Conservation (phyloP, 2,329 filamentous ascomycete genomes). For the Lachnellula cervina region DNA sequence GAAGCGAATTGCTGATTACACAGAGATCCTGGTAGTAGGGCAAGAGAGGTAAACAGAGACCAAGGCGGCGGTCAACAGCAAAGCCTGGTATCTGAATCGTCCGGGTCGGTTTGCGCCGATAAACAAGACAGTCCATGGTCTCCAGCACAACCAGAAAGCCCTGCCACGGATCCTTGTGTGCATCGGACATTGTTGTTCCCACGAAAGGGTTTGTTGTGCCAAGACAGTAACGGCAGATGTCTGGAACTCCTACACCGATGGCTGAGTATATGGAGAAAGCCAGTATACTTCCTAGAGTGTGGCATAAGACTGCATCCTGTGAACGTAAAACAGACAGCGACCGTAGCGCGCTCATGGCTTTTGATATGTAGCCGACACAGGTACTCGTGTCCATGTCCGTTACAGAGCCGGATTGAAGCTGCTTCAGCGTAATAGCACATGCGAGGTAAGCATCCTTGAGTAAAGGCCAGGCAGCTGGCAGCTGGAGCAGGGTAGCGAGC, state of each 20-base stretch:
- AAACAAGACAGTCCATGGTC: conserved; percentile 27
- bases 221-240: conserved; percentile 26
- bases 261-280: conserved; percentile 25
- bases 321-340: conserved; percentile 18
- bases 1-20: conserved; percentile 23
- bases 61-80: conserved; percentile 23
- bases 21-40: conserved; percentile 29
- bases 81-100: conserved; percentile 10
- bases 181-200: conserved; percentile 9
- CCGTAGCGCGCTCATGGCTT: conserved; percentile 22
- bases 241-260: conserved; percentile 25
- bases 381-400: conserved; percentile 4
- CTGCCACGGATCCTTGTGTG: conserved; percentile 14
- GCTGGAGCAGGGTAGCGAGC: conserved; percentile 14
- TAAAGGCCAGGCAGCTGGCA: conserved; percentile 16
- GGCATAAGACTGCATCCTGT: conserved; percentile 23
- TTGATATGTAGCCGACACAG: conserved; percentile 16
- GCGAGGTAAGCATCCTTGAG: conserved; percentile 29
- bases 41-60: conserved; percentile 26
- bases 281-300: conserved; percentile 20
- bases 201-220: conserved; percentile 20
- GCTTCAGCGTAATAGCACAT: conserved; percentile 23
- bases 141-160: conserved; percentile 25
- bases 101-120: conserved; percentile 23
- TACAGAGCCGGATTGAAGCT: conserved; percentile 12